phyloP scores from a whole-genome alignment of 2,329 filamentous ascomycete genomes.

The Coleophoma crateriformis region DNA sequence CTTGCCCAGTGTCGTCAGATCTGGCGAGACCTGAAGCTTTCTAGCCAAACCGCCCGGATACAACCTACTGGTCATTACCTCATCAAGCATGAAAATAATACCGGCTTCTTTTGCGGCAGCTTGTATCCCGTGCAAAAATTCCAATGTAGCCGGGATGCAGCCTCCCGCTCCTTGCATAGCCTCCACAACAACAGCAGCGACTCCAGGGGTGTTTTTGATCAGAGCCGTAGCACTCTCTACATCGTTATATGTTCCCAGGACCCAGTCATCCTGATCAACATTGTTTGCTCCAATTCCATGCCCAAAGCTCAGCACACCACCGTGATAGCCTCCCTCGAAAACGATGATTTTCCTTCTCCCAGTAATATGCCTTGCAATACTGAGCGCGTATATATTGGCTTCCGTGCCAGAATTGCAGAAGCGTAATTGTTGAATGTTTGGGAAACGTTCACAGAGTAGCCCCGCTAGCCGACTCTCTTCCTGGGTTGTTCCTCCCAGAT shows the following conservation, averaged over 20 bases:
- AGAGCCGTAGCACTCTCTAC: conserved; percentile 20
- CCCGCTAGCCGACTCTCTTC: conserved; percentile 45
- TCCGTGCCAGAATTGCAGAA: conserved; percentile 62
- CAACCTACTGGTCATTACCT: conserved; percentile 63
- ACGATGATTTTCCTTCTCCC: conserved; percentile 4
- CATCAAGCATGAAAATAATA: conserved; percentile 60
- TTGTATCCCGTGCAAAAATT: conserved; percentile 7
- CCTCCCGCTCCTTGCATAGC: conserved; percentile 60
- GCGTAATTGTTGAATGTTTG: conserved; percentile 42
- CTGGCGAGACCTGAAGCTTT: conserved; percentile 40
- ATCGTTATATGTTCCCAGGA: conserved; percentile 58
- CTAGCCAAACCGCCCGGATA: conserved; percentile 41
- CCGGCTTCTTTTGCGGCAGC: conserved; percentile 22
- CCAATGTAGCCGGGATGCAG: conserved; percentile 37
- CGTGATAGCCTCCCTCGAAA: conserved; percentile 9
- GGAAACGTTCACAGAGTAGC: conserved; percentile 44
- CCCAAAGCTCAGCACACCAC: conserved; percentile 30
- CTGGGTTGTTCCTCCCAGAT: conserved; percentile 43
- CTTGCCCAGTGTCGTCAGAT: conserved; percentile 60
- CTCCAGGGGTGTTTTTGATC: conserved; percentile 2
- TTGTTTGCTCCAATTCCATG: conserved; percentile 1
- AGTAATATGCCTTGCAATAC: conserved; percentile 12
- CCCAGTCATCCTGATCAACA: conserved; percentile 38
- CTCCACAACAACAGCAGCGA: conserved; percentile 54
- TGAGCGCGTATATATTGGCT: conserved; percentile 53